phyloP scores from a whole-genome alignment of 2,329 filamentous ascomycete genomes.

The Monilinia fructicola region DNA sequence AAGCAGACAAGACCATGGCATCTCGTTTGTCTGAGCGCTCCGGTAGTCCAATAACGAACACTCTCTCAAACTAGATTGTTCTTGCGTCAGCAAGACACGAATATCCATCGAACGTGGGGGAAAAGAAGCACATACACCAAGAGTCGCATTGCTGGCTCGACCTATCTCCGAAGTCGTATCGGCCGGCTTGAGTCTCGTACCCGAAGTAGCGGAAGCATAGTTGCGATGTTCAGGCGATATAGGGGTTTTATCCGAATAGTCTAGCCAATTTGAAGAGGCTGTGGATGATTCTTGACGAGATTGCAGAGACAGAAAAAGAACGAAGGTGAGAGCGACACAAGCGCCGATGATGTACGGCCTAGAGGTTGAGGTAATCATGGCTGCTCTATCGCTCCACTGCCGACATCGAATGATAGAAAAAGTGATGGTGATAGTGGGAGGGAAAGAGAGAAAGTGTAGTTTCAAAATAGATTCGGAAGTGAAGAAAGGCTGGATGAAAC shows the following conservation, averaged over 20 bases:
- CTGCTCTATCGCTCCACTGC: neutral
- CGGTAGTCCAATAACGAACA: conserved; percentile 49
- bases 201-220: conserved; percentile 2
- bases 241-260: conserved; percentile 11
- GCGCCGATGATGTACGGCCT: neutral
- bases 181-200: neutral
- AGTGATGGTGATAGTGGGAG: neutral
- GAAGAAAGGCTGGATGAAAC: neutral
- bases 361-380: neutral
- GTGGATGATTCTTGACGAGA: neutral
- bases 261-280: conserved; percentile 8
- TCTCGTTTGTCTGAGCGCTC: conserved; percentile 51
- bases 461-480: neutral
- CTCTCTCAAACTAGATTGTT: conserved; percentile 43
- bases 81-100: neutral
- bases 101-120: neutral
- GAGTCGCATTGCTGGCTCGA: conserved; percentile 2
- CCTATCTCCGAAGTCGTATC: conserved; percentile 14
- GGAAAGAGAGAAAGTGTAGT: neutral
- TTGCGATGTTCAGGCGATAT: neutral
- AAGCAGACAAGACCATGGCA: conserved; percentile 46
- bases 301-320: neutral
- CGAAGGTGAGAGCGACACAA: neutral
- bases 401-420: neutral
- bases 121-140: neutral